Evolutionary conservation across 1,139 yeast genomes (phyloP).

Genomic region (Candida freyschussii): DNA sequence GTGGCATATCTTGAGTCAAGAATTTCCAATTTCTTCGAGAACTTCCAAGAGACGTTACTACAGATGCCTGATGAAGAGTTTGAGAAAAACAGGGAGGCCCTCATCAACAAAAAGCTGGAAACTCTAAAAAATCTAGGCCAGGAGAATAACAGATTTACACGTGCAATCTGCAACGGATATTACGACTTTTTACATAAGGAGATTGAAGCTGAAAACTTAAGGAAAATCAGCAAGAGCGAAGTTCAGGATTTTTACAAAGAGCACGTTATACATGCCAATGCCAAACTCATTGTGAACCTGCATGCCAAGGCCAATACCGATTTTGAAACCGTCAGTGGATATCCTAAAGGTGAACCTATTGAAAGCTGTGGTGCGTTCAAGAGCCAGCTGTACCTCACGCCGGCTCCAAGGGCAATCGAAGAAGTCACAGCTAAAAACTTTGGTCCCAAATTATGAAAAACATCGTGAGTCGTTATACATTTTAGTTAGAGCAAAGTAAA

Average conservation of each 20-base stretch:
- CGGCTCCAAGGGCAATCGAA: slow-evolving; percentile 39
- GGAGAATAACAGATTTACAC: slow-evolving; percentile 65
- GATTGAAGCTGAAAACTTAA: slow-evolving; percentile 53
- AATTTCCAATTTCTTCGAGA: slow-evolving; percentile 58
- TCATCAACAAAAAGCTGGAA: slow-evolving; percentile 60
- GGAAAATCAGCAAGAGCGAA: slow-evolving; percentile 50
- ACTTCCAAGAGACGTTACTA: slow-evolving; percentile 31
- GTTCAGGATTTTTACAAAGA: slow-evolving; percentile 50
- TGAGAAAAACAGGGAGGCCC: slow-evolving; percentile 61
- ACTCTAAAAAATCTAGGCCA: slow-evolving; percentile 74
- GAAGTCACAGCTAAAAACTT: slow-evolving; percentile 12
- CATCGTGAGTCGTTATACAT: no score
- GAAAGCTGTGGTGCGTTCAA: slow-evolving; percentile 39
- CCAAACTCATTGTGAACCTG: slow-evolving; percentile 61
- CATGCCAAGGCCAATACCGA: slow-evolving; percentile 48
- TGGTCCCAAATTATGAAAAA: slow-evolving; percentile 16
- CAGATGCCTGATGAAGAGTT: slow-evolving; percentile 58
- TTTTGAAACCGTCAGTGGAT: slow-evolving; percentile 24
- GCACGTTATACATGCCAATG: slow-evolving; percentile 37
- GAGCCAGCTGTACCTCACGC: slow-evolving; percentile 36
- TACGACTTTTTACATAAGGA: slow-evolving; percentile 64
- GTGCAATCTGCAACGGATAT: slow-evolving; percentile 65
- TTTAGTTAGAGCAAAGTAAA: no score
- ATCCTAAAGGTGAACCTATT: slow-evolving; percentile 35
- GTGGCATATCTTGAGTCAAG: slow-evolving; percentile 72